These are phyloP conservation scores for Candida nonsorbophila DNA, from an alignment of 805 yeast genomes.

Conservation along the genomic window DNA sequence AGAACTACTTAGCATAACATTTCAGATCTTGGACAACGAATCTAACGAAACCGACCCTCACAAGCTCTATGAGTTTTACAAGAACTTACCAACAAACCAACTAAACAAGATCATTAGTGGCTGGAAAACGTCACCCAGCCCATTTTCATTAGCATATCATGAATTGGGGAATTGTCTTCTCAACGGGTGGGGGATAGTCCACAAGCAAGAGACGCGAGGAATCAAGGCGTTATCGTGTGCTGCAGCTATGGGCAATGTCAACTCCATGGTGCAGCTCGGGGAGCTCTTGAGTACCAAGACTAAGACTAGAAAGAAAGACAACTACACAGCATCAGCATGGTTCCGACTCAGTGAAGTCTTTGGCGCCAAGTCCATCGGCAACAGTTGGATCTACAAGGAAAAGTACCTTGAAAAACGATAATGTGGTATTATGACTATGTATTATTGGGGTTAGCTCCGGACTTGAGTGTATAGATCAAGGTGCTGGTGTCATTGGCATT, in stretches of 20 bases:
- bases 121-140: slow-evolving; percentile 35
- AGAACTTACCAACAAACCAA: slow-evolving; percentile 16
- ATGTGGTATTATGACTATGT: not conserved
- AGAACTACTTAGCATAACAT: slow-evolving; percentile 20
- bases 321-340: slow-evolving; percentile 63
- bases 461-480: slow-evolving; percentile 12
- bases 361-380: slow-evolving; percentile 60
- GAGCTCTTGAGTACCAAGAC: slow-evolving; percentile 60
- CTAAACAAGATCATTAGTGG: slow-evolving; percentile 22
- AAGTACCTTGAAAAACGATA: slow-evolving; percentile 37
- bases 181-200: slow-evolving; percentile 50
- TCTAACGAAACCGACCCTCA: slow-evolving; percentile 19
- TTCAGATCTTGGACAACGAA: slow-evolving; percentile 17
- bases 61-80: slow-evolving; percentile 17
- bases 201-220: slow-evolving; percentile 52
- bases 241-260: slow-evolving; percentile 61
- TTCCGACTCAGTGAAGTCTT: slow-evolving; percentile 57
- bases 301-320: slow-evolving; percentile 50
- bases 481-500: slow-evolving; percentile 2
- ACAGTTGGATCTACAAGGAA: slow-evolving; percentile 71
- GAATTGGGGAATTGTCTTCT: slow-evolving; percentile 57
- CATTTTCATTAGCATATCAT: slow-evolving; percentile 46
- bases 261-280: slow-evolving; percentile 68
- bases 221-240: slow-evolving; percentile 57
- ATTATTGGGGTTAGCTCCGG: too few species aligned